A percentile compares a stretch with the other conserved stretches of the same genome.
phyloP scores from a whole-genome alignment of 73 alveolate species.

The Tetrahymena thermophila region DNA sequence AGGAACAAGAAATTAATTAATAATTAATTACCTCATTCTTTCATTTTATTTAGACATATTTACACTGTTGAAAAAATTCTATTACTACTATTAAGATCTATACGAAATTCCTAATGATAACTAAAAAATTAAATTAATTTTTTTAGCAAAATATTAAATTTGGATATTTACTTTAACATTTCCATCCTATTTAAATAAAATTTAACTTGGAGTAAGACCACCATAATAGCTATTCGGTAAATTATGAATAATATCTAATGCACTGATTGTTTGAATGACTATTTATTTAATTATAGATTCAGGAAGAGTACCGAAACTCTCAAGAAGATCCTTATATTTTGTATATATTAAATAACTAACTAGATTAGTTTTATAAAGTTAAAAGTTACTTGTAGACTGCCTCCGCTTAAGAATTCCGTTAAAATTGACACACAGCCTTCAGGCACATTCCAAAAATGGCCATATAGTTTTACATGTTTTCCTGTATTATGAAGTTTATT shows the following conservation, averaged over 20 bases:
- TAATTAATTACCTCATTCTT: background rate
- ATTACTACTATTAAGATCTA: background rate
- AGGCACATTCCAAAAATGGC: slow-evolving; percentile 63
- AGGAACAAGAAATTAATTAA: background rate
- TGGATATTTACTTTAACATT: background rate
- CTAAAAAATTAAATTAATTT: background rate
- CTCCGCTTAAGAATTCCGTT: slow-evolving; percentile 23
- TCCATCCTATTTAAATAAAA: background rate
- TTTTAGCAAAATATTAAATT: too few species aligned
- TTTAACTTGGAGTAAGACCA: background rate
- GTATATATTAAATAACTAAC: background rate
- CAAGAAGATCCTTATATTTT: background rate
- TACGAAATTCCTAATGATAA: background rate
- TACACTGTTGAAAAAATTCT: background rate
- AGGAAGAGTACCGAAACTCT: background rate
- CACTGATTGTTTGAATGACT: background rate
- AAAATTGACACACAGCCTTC: slow-evolving; percentile 69
- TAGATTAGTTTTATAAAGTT: background rate
- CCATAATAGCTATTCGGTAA: background rate
- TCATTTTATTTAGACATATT: background rate
- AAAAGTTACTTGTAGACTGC: background rate
- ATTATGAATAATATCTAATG: background rate
- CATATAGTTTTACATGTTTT: slow-evolving; percentile 35
- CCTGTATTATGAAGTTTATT: slow-evolving; percentile 17
- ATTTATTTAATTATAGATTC: background rate